Conservation (phyloP, 2,329 filamentous ascomycete genomes). For the Aspergillus clavatus region DNA sequence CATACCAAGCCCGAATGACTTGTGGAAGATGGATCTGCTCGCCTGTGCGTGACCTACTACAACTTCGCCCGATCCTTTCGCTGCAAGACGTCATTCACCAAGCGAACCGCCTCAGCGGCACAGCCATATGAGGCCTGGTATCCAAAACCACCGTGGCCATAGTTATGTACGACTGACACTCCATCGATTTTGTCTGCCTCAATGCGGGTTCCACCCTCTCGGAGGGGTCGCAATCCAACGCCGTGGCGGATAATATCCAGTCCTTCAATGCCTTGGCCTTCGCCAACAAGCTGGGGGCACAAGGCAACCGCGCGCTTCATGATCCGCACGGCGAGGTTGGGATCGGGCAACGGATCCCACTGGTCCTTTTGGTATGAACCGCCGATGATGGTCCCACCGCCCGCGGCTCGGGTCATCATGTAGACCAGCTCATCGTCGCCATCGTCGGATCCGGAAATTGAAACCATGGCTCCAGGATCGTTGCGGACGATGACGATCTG, state of each 20-base stretch:
- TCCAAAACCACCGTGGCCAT: slow-evolving; percentile 51
- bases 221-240: slow-evolving; percentile 73
- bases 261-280: slow-evolving; percentile 60
- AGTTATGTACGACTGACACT: slow-evolving; percentile 48
- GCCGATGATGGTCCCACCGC: slow-evolving; percentile 82
- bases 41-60: slow-evolving; percentile 9
- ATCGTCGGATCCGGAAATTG: slow-evolving; percentile 68
- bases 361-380: slow-evolving; percentile 75
- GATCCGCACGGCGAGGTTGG: slow-evolving; percentile 73
- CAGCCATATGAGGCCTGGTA: slow-evolving; percentile 67
- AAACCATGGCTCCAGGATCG: slow-evolving; percentile 65
- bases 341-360: slow-evolving; percentile 75
- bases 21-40: background rate
- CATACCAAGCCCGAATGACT: background rate
- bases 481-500: slow-evolving; percentile 83
- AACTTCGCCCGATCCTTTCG: slow-evolving; percentile 31
- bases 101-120: slow-evolving; percentile 59
- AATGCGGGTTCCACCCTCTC: slow-evolving; percentile 68
- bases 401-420: slow-evolving; percentile 69
- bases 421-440: slow-evolving; percentile 69
- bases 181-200: slow-evolving; percentile 65
- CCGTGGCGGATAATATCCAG: slow-evolving; percentile 74
- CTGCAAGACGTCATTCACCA: slow-evolving; percentile 55
- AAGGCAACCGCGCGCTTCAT: slow-evolving; percentile 60
- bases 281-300: slow-evolving; percentile 45